Percentiles rank a stretch among this genome's conserved stretches.
Evolutionary conservation across 768 basidiomycete genomes (phyloP).

Genomic region (Suillus bovinus): DNA sequence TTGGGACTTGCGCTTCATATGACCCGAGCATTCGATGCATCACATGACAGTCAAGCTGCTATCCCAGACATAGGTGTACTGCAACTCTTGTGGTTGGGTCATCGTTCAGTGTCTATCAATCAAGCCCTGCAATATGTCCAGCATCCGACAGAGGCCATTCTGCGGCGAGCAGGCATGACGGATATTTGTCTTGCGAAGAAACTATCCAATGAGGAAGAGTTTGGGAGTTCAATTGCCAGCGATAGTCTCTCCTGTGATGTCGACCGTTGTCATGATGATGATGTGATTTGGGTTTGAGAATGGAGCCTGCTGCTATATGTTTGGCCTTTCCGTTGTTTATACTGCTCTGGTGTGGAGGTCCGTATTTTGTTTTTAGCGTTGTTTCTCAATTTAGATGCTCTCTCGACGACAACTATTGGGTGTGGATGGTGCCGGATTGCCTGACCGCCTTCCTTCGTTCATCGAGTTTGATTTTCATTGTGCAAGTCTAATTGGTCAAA

Average conservation of each 20-base stretch:
- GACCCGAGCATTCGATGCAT: not conserved
- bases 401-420: too few species aligned
- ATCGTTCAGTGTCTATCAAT: not conserved
- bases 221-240: not conserved
- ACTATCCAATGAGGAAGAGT: not conserved
- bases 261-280: not conserved
- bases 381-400: too few species aligned
- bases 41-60: not conserved
- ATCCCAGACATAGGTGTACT: conserved; percentile 1
- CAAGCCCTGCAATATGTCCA: not conserved
- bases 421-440: too few species aligned
- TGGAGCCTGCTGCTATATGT: too few species aligned
- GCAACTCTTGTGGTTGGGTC: conserved; percentile 12
- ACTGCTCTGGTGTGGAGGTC: too few species aligned
- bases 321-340: too few species aligned
- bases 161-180: conserved; percentile 8
- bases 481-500: too few species aligned
- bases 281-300: too few species aligned
- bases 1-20: not conserved
- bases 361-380: too few species aligned
- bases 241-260: not conserved
- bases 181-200: not conserved
- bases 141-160: conserved; percentile 5
- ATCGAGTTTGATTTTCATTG: too few species aligned
- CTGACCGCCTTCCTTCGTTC: too few species aligned